phyloP scores from a whole-genome alignment of 768 basidiomycete genomes.

The Sporobolomyces roseus region DNA sequence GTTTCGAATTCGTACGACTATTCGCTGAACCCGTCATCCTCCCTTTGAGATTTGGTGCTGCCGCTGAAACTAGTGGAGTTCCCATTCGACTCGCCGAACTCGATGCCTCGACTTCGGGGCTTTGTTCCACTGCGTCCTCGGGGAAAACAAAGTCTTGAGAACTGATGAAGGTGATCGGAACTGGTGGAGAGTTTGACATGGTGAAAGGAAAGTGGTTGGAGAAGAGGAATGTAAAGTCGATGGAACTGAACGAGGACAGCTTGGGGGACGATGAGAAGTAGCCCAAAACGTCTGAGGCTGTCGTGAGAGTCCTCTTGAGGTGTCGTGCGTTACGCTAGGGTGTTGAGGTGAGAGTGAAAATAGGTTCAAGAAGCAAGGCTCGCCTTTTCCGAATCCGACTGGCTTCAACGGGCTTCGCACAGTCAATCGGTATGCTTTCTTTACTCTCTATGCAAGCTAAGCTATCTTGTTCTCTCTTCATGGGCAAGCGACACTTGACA shows the following conservation, averaged over 20 bases:
- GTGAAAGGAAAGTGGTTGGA: not conserved
- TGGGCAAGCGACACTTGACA: too few relatives aligned
- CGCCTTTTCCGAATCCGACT: too few relatives aligned
- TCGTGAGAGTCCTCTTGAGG: not conserved
- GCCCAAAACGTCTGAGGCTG: conserved; percentile 12
- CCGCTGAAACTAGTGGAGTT: not conserved
- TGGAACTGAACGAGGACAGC: not conserved
- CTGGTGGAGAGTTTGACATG: conserved; percentile 11
- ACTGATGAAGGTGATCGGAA: conserved; percentile 21
- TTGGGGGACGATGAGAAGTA: not conserved
- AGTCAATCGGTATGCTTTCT: too few relatives aligned
- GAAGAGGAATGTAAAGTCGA: not conserved
- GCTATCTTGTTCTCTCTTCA: too few relatives aligned
- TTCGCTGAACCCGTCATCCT: conserved; percentile 4
- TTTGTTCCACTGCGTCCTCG: conserved; percentile 14
- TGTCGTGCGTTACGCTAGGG: too few relatives aligned
- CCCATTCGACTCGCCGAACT: not conserved
- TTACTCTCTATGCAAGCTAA: too few relatives aligned
- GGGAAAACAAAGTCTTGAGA: conserved; percentile 26
- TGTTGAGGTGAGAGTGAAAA: too few relatives aligned
- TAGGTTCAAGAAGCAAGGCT: too few relatives aligned
- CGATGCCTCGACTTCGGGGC: not conserved
- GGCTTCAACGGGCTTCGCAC: too few relatives aligned
- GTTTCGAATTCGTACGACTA: conserved; percentile 19
- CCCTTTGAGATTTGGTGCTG: not conserved